Evolutionary conservation across 2,329 filamentous ascomycete species (phyloP).

Genomic region (Dothideomycetes sp.): DNA sequence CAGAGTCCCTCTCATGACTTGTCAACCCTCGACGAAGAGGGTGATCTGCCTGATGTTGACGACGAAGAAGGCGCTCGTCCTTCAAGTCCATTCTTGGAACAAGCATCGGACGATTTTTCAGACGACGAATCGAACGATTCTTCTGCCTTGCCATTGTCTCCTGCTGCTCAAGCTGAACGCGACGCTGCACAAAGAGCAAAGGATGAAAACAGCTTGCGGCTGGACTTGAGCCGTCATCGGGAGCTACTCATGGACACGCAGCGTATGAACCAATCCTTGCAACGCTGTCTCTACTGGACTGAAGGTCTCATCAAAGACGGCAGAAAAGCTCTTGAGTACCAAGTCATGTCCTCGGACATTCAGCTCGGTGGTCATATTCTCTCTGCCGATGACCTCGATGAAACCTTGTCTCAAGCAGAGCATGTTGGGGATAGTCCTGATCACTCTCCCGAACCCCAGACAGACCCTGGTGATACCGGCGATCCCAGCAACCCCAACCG

Average conservation of each 20-base stretch:
- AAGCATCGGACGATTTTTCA: constrained; percentile 15
- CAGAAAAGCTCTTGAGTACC: constrained; percentile 76
- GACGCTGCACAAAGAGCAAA: constrained; percentile 51
- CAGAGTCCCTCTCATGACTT: constrained; percentile 2
- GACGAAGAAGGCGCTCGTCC: constrained; percentile 25
- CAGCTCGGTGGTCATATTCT: constrained; percentile 74
- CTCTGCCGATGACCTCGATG: constrained; percentile 49
- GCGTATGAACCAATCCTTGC: constrained; percentile 90
- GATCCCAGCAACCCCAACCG: constrained; percentile 15
- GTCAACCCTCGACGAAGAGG: constrained; percentile 23
- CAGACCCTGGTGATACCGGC: constrained; percentile 15
- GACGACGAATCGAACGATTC: constrained; percentile 27
- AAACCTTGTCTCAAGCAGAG: constrained; percentile 19
- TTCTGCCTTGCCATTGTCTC: constrained; percentile 23
- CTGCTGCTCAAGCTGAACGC: constrained; percentile 31
- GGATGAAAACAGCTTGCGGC: constrained; percentile 74
- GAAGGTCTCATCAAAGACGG: constrained; percentile 86
- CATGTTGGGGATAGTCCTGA: constrained; percentile 21
- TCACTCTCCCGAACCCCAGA: no score
- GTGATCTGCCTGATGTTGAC: constrained; percentile 26
- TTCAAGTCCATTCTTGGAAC: constrained; percentile 16
- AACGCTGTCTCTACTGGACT: constrained; percentile 78
- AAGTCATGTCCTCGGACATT: constrained; percentile 68
- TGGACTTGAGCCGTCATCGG: constrained; percentile 81
- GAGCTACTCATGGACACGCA: constrained; percentile 83